These are phyloP conservation scores for Jamesozyma gamospora DNA, from an alignment of 805 yeast species.

Conservation along the genomic window DNA sequence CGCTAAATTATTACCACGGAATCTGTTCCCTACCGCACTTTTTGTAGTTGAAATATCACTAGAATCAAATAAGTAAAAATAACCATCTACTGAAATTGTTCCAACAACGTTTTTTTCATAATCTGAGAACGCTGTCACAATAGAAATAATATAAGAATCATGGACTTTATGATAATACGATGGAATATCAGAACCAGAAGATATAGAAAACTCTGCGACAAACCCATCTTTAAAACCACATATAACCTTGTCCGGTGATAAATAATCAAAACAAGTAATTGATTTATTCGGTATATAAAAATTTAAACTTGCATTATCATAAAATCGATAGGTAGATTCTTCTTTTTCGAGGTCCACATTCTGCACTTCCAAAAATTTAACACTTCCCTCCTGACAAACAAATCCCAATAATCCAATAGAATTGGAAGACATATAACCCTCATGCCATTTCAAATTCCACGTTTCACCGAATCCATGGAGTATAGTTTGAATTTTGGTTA, in stretches of 20 bases:
- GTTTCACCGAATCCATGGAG: constrained; percentile 38
- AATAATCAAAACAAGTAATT: constrained; percentile 42
- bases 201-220: constrained; percentile 45
- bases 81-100: constrained; percentile 37
- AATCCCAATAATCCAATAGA: constrained; percentile 40
- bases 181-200: constrained; percentile 23
- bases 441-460: constrained; percentile 28
- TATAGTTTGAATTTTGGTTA: constrained; percentile 27
- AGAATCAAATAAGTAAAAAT: constrained; percentile 29
- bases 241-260: constrained; percentile 35
- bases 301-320: constrained; percentile 19
- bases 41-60: constrained; percentile 26
- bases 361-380: constrained; percentile 38
- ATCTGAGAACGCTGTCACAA: constrained; percentile 30
- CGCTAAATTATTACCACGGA: constrained; percentile 25
- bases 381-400: constrained; percentile 47
- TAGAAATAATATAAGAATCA: constrained; percentile 30
- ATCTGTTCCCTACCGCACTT: constrained; percentile 21
- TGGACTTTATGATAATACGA: constrained; percentile 33
- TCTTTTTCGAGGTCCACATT: not conserved
- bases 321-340: constrained; percentile 6
- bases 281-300: constrained; percentile 19
- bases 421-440: constrained; percentile 18
- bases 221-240: constrained; percentile 53
- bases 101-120: constrained; percentile 27